Percentiles rank a stretch among this genome's conserved stretches.
phyloP scores from a whole-genome alignment of 2,329 filamentous ascomycete genomes.

The Colletotrichum spaethianum region DNA sequence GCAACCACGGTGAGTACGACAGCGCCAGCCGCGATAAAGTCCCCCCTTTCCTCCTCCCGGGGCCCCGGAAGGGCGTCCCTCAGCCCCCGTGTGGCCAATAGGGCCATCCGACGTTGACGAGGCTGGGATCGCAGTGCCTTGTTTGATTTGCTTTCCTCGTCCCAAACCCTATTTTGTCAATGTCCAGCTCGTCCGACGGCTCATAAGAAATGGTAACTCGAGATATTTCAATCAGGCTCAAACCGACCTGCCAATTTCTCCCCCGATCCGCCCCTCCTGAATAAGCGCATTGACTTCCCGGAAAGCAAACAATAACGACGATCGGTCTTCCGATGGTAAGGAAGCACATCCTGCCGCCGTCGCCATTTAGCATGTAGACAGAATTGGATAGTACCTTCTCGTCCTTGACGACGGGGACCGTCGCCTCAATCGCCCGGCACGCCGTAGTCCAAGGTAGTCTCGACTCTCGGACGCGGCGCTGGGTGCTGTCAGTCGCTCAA shows the following conservation, averaged over 20 bases:
- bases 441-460: background rate
- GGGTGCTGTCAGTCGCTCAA: background rate
- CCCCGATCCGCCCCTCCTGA: background rate
- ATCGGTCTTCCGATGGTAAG: background rate
- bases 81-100: conserved; percentile 24
- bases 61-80: conserved; percentile 29
- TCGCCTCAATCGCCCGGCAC: background rate
- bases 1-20: conserved; percentile 10
- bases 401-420: conserved; percentile 5
- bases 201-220: conserved; percentile 1
- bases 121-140: conserved; percentile 2
- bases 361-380: conserved; percentile 19
- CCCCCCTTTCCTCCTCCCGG: conserved; percentile 24
- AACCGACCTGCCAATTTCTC: no score
- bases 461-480: background rate
- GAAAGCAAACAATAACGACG: background rate
- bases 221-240: no score
- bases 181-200: conserved; percentile 20
- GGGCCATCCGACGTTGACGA: conserved; percentile 10
- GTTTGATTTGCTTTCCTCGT: conserved; percentile 11
- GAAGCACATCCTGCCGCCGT: background rate
- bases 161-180: conserved; percentile 8
- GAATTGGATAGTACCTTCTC: conserved; percentile 23
- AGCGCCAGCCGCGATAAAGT: conserved; percentile 19
- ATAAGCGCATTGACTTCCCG: background rate